Percentiles rank a stretch among this genome's conserved stretches.
Evolutionary conservation across 164 flowering plant species (phyloP).

Genomic region (Chimonanthus praecox): DNA sequence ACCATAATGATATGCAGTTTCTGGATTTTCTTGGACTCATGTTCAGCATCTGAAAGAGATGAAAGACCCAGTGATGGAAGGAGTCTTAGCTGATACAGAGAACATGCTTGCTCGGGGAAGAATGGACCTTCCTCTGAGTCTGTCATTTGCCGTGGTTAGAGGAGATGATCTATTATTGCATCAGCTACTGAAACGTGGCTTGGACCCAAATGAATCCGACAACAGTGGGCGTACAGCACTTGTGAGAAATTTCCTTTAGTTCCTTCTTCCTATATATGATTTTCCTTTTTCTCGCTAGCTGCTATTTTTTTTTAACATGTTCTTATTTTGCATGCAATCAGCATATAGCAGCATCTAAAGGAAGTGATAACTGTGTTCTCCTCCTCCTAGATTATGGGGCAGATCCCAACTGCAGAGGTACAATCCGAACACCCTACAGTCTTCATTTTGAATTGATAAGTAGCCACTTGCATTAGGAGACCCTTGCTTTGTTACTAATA

Average conservation of each 20-base stretch:
- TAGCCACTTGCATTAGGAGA: no score
- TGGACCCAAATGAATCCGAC: conserved; percentile 86
- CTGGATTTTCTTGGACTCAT: background rate
- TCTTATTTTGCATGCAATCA: conserved; percentile 21
- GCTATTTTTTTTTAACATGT: conserved; percentile 3
- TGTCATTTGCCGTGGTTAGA: conserved; percentile 74
- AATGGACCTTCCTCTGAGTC: conserved; percentile 80
- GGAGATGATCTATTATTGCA: conserved; percentile 66
- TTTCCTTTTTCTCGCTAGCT: conserved; percentile 1
- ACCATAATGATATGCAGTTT: background rate
- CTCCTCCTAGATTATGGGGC: conserved; percentile 76
- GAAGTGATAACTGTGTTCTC: conserved; percentile 68
- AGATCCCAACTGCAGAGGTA: conserved; percentile 73
- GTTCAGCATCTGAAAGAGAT: conserved; percentile 69
- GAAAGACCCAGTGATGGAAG: conserved; percentile 70
- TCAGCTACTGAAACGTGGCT: conserved; percentile 63
- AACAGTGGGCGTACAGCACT: conserved; percentile 69
- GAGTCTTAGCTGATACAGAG: conserved; percentile 67
- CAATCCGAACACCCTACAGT: no score
- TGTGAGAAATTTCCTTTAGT: conserved; percentile 31
- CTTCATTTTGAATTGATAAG: no score
- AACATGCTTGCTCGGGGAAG: conserved; percentile 83
- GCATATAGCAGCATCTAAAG: conserved; percentile 83
- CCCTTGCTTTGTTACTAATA: no score
- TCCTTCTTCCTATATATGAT: background rate